Base-by-base conservation (phyloP, 2,329 filamentous ascomycete genomes). In the Pseudogymnoascus sp. region DNA sequence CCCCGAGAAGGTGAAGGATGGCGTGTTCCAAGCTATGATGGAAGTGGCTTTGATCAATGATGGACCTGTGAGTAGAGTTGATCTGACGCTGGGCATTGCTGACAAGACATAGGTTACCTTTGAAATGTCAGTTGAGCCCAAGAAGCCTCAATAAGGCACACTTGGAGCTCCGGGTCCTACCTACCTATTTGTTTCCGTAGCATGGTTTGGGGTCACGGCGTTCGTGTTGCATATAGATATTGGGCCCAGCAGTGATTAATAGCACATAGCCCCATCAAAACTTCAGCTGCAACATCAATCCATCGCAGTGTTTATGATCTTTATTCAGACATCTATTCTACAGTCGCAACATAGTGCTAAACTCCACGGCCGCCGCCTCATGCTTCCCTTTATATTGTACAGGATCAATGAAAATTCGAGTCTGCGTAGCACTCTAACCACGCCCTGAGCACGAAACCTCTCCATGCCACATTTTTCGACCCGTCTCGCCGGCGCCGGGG, bases 21-120 rank as follows among this genome's bases (percentile, higher is more conserved):
- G 96, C n/a, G 86, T 93, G 31, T 99, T 99, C 75, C 93, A 96
- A 73, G 95, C 95, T 60, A 97, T 96, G 93, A 99, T 99, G 95
- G 89, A 98, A 72, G 93, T 99, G 64, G 89, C 90, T 59, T 77
- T 97, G 31, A 87, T 97, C 60, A 98, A 98, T 69, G 93, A 98
- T 69, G 86, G 87, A 1, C 87, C 87, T 62, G 86, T 89, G 73
- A 70, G 78, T 70, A n/a, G 35, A 40, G 22, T 14, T 7, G 14
- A 19, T 8, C 5, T 14, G 50, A 33, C 1, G 16, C 28, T 3
- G 28, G 14, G 50, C 26, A 3, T 56, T 56, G n/a, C 50, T 56
- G 16, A 56, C 50, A 56, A 22, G 5, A 33, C 8, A 22, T 33
- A 56, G 50, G 50, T 56, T 35, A 56, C 50, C 50, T 56, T 56